Evolutionary conservation across 179 eudicot genomes (phyloP).

Genomic region (Camellia oleifera): DNA sequence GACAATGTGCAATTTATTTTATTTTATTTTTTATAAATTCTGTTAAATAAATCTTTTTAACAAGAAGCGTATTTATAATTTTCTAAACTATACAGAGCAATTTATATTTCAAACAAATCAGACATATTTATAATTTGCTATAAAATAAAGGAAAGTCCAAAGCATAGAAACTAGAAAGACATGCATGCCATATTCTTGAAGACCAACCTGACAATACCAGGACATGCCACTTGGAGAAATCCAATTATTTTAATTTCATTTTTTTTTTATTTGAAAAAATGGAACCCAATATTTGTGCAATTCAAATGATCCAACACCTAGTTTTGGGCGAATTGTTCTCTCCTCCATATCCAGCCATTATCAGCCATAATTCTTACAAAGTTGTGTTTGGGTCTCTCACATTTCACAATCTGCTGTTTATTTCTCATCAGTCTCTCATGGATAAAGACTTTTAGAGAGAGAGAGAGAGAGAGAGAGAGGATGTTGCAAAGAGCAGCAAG

Average conservation of each 20-base stretch:
- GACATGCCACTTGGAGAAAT: not conserved
- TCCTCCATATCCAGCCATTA: conserved; percentile 11
- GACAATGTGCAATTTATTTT: no score
- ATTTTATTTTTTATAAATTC: no score
- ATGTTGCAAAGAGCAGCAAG: conserved; percentile 73
- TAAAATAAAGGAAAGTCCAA: no score
- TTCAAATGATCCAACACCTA: not conserved
- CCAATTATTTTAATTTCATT: not conserved
- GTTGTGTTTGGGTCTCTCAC: not conserved
- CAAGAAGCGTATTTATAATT: no score
- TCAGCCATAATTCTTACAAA: not conserved
- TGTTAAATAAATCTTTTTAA: no score
- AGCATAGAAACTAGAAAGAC: not conserved
- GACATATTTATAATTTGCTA: no score
- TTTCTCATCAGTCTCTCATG: conserved; percentile 3
- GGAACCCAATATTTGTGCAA: not conserved
- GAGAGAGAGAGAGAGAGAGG: conserved; percentile 12
- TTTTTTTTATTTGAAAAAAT: no score
- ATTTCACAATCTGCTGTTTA: conserved; percentile 1
- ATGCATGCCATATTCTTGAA: not conserved
- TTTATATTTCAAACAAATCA: no score
- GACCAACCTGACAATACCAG: conserved; percentile 1
- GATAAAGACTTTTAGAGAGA: conserved; percentile 11
- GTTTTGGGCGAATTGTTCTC: conserved; percentile 19
- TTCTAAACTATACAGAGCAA: no score